Evolutionary conservation across 2,329 filamentous ascomycete species (phyloP).

Genomic region (Colletotrichum gloeosporioides): DNA sequence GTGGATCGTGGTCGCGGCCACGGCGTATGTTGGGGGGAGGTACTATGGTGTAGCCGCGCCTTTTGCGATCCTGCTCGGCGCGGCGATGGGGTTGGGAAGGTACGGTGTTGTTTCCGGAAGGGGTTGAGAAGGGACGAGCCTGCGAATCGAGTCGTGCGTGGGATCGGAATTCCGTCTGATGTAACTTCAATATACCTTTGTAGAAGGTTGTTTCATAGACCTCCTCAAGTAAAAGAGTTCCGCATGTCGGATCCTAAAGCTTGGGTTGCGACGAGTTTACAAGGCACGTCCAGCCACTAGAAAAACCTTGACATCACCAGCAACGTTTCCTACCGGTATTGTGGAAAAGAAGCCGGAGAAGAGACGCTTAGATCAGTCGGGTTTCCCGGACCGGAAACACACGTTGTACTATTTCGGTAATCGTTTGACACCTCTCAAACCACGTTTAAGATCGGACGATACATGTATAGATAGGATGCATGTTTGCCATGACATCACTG

Average conservation of each 20-base stretch:
- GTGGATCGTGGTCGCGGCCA: conserved; percentile 60
- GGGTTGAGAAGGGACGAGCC: neutral
- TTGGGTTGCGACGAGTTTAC: neutral
- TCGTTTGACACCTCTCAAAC: neutral
- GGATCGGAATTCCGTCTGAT: neutral
- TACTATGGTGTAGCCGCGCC: conserved; percentile 37
- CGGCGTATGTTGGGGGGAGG: conserved; percentile 35
- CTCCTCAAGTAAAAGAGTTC: neutral
- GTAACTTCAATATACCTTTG: neutral
- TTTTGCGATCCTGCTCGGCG: conserved; percentile 36
- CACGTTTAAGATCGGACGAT: neutral
- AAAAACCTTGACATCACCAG: neutral
- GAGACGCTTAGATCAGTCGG: neutral
- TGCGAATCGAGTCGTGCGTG: neutral
- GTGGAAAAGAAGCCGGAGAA: neutral
- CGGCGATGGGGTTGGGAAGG: conserved; percentile 36
- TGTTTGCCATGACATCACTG: neutral
- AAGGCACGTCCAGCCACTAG: neutral
- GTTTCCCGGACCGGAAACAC: neutral
- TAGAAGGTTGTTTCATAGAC: neutral
- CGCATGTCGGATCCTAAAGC: neutral
- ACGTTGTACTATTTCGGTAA: neutral
- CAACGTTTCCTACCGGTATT: neutral
- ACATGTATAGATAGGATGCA: neutral
- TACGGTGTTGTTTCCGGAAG: conserved; percentile 31